These are phyloP conservation scores for Mycena capillaripes DNA, from an alignment of 768 basidiomycete species.

Conservation along the genomic window DNA sequence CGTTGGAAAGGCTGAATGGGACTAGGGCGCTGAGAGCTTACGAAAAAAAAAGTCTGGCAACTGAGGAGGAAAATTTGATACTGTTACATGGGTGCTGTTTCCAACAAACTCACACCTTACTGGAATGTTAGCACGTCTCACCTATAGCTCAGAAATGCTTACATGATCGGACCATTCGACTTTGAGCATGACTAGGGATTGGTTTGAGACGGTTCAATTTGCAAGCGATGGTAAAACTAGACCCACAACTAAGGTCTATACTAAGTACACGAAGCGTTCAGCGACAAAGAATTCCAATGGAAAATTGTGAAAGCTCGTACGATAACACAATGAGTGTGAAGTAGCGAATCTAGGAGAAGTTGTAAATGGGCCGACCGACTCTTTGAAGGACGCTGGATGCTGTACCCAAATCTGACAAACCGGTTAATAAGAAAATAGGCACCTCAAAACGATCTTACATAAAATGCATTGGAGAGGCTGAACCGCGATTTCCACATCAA, in stretches of 20 bases:
- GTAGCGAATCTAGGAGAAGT: conserved; percentile 26
- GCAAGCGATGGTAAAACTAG: neutral
- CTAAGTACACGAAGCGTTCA: neutral
- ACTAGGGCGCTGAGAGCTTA: neutral
- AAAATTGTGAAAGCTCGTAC: neutral
- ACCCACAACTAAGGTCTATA: conserved; percentile 15
- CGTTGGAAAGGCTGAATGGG: neutral
- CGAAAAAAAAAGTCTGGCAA: conserved; percentile 16
- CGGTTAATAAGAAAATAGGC: neutral
- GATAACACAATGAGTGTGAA: conserved; percentile 17
- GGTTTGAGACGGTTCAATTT: neutral
- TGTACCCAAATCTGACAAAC: conserved; percentile 13
- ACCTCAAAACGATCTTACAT: neutral
- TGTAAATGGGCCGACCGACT: too few relatives aligned
- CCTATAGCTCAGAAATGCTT: neutral
- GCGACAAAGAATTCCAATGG: neutral
- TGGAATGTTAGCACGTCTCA: neutral
- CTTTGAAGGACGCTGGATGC: neutral
- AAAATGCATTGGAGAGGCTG: conserved; percentile 5
- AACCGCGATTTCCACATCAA: conserved; percentile 13
- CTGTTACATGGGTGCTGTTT: too few relatives aligned
- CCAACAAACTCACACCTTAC: neutral
- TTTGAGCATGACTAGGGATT: conserved; percentile 16
- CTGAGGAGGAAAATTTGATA: too few relatives aligned
- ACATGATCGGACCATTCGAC: conserved; percentile 18